Percentiles rank a stretch among this genome's conserved stretches.
Evolutionary conservation across 495 filamentous ascomycete genomes (phyloP).

Genomic region (Talaromyces trachyspermus): DNA sequence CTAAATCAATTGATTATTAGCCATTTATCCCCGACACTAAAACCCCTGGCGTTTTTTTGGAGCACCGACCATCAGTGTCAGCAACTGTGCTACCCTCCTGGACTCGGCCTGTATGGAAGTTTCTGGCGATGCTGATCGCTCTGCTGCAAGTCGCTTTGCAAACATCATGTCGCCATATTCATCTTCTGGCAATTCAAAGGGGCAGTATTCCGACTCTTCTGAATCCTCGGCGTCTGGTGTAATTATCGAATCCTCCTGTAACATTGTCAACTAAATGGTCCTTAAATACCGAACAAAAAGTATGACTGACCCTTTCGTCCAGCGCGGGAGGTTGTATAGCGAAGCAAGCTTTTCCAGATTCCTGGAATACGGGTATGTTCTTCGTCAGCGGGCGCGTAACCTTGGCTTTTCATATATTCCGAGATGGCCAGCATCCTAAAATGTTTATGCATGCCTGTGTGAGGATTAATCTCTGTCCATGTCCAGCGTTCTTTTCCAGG

Average conservation of each 20-base stretch:
- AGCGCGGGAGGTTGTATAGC: constrained; percentile 85
- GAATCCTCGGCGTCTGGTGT: constrained; percentile 53
- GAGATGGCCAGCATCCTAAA: constrained; percentile 91
- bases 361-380: constrained; percentile 80
- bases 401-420: constrained; percentile 78
- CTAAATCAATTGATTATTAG: constrained; percentile 16
- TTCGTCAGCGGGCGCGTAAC: constrained; percentile 57
- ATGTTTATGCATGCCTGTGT: constrained; percentile 87
- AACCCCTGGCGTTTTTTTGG: constrained; percentile 5
- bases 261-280: not conserved
- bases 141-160: constrained; percentile 52
- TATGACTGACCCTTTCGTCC: constrained; percentile 73
- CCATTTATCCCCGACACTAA: constrained; percentile 3
- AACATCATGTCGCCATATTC: constrained; percentile 74
- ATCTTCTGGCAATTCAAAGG: constrained; percentile 70
- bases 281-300: too few species aligned
- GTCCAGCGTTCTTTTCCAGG: not conserved
- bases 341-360: constrained; percentile 84
- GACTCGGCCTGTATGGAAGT: constrained; percentile 40
- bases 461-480: constrained; percentile 10
- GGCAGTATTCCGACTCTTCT: constrained; percentile 46
- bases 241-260: constrained; percentile 42
- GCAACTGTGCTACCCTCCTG: constrained; percentile 37
- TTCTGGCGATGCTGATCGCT: constrained; percentile 50
- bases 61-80: constrained; percentile 47